Evolutionary conservation across 75 land plant genomes (phyloP).

Genomic region (Isoetes taiwanensis): DNA sequence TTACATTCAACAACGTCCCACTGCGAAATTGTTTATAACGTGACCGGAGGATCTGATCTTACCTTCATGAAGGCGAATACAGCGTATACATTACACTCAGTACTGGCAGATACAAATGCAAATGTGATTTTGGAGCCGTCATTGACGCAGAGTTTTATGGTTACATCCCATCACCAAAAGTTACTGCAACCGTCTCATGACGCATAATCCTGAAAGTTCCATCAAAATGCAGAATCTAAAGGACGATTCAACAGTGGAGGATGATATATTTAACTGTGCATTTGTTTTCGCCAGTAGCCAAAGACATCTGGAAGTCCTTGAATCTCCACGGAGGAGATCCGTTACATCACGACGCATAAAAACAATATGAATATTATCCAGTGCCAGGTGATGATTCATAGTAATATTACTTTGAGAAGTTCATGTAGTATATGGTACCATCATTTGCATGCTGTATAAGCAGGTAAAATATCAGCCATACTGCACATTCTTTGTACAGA

Average conservation of each 20-base stretch:
- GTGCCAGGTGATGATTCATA: too few relatives aligned
- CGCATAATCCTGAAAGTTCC: too few relatives aligned
- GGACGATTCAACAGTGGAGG: slow-evolving; percentile 5
- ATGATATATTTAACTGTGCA: neutral
- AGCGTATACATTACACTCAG: slow-evolving; percentile 17
- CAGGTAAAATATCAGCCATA: too few relatives aligned
- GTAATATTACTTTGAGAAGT: too few relatives aligned
- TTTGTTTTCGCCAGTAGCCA: neutral
- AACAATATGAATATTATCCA: too few relatives aligned
- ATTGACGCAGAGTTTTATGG: slow-evolving; percentile 26
- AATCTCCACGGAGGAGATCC: neutral
- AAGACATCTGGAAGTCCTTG: neutral
- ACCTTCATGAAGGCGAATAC: slow-evolving; percentile 24
- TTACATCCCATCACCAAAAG: slow-evolving; percentile 23
- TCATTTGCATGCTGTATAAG: too few relatives aligned
- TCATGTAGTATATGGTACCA: too few relatives aligned
- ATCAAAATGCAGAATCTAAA: too few relatives aligned
- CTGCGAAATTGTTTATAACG: slow-evolving; percentile 27
- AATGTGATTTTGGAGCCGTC: slow-evolving; percentile 32
- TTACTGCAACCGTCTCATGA: slow-evolving; percentile 28
- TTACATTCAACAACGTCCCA: slow-evolving; percentile 12
- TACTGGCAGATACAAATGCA: slow-evolving; percentile 27
- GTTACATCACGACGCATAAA: neutral
- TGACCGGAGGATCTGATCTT: slow-evolving; percentile 25
- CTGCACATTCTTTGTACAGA: too few relatives aligned